Percentiles rank a stretch among this genome's conserved stretches.
phyloP scores from a whole-genome alignment of 1,284 basidiomycete genomes.

The Xerocomus minutiporus region DNA sequence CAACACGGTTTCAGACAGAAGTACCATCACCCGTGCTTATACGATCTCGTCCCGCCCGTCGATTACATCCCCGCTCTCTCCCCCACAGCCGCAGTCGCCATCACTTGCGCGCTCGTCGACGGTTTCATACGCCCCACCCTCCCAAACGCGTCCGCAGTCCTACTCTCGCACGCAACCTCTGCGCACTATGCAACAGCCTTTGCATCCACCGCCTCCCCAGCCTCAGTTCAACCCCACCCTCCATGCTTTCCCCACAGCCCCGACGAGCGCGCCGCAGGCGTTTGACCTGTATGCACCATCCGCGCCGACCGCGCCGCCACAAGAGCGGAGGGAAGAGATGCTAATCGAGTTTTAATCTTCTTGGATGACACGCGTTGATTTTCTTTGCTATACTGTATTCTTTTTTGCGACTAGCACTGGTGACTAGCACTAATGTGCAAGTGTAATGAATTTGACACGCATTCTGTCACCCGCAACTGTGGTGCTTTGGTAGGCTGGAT shows the following conservation, averaged over 20 bases:
- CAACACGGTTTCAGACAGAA: constrained; percentile 4
- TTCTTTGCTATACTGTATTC: not conserved
- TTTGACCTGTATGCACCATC: constrained; percentile 48
- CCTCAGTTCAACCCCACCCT: constrained; percentile 6
- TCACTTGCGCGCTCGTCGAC: constrained; percentile 22
- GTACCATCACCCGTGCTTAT: constrained; percentile 18
- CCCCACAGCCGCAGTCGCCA: constrained; percentile 7
- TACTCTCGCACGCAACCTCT: constrained; percentile 3
- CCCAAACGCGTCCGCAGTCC: constrained; percentile 4
- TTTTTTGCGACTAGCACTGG: not conserved
- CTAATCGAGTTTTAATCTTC: constrained; percentile 66
- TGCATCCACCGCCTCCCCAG: constrained; percentile 6
- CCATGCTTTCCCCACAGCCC: constrained; percentile 32
- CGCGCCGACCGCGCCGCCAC: constrained; percentile 49
- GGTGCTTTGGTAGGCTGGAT: too few relatives aligned
- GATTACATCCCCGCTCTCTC: constrained; percentile 16
- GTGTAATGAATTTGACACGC: not conserved
- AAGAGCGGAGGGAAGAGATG: constrained; percentile 77
- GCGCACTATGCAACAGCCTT: constrained; percentile 6
- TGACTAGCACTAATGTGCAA: constrained; percentile 3
- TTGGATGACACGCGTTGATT: not conserved
- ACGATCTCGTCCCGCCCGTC: constrained; percentile 24
- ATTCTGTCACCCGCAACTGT: not conserved
- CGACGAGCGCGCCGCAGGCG: constrained; percentile 56
- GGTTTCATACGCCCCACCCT: constrained; percentile 15